Evolutionary conservation across 192 early-diverging fungal genomes (phyloP).

Genomic region (Umbelopsis isabellina): DNA sequence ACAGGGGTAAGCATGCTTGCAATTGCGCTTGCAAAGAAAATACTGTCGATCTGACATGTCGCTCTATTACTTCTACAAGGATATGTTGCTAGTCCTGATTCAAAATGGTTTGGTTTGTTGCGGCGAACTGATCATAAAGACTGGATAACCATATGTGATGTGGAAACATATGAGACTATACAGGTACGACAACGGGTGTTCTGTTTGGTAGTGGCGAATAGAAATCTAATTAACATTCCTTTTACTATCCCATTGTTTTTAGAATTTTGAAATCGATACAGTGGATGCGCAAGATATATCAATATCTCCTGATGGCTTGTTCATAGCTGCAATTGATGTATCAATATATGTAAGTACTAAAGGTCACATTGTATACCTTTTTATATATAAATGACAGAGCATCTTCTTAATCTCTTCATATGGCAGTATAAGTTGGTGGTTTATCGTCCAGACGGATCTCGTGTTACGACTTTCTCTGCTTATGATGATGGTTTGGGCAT

Average conservation of each 20-base stretch:
- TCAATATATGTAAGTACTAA: conserved; percentile 58
- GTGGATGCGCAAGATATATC: conserved; percentile 72
- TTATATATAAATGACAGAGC: too few relatives aligned
- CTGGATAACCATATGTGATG: background rate
- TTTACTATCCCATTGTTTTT: background rate
- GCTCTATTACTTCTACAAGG: conserved; percentile 21
- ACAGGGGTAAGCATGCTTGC: background rate
- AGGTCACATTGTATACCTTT: too few relatives aligned
- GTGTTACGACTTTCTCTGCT: conserved; percentile 47
- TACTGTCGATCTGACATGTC: background rate
- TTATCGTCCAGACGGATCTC: conserved; percentile 70
- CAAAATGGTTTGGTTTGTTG: conserved; percentile 62
- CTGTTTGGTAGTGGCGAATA: background rate
- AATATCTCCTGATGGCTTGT: conserved; percentile 88
- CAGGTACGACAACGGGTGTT: background rate
- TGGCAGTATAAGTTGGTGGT: conserved; percentile 68
- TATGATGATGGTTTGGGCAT: conserved; percentile 75
- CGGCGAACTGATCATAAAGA: conserved; percentile 51
- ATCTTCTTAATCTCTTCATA: background rate
- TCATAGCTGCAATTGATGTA: conserved; percentile 77
- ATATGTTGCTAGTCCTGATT: conserved; percentile 64
- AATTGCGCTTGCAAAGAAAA: background rate
- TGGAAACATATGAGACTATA: conserved; percentile 13
- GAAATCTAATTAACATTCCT: background rate
- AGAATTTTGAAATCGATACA: conserved; percentile 74